Base-by-base conservation (phyloP, 2,329 filamentous ascomycete species). In the Colletotrichum cuscutae region DNA sequence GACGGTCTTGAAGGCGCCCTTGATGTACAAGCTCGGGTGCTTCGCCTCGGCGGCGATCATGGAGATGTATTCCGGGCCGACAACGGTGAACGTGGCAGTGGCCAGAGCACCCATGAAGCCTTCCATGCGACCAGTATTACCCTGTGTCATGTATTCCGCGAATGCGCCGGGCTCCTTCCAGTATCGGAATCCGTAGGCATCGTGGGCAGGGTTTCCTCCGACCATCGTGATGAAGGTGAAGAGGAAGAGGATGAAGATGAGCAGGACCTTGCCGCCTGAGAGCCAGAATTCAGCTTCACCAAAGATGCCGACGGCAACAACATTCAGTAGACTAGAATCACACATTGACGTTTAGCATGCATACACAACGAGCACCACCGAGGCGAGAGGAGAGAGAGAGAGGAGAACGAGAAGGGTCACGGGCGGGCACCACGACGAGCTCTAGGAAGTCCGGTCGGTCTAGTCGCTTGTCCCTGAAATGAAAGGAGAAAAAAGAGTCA, bases 61-160 rank as follows among this genome's bases (percentile, higher is more conserved):
- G 63, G 89, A 90, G 61, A 92, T 91, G 42, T 87, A 89, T 79
- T 92, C 90, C 2, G 89, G 91, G 65, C 90, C 91, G 42, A 90
- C 89, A 66, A 93, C 86, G 32, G 89, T 89, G 79, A 92, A 93
- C 68, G 86, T 85, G n/a, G 90, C 91, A 74, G 89, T 88, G 79
- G 93, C 93, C 59, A 94, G 82, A 69, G 90, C 91, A 70, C 89
- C 88, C 42, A 94, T 83, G 79, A 95, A 94, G 3, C 93, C 93
- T 26, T 94, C 86, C 77, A 93, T 95, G 61, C 88, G 87, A 46
- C 93, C 94, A 0, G 93, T 84, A 53, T 86, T 78, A 4, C 92
- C 92, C 0, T 84, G 24, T 4, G 71, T 73, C 28, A 74, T 69
- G 53, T 74, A 74, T 7, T 61, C 49, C 35, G 72, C 68, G 46